Conservation (phyloP, 140 eudicot species). For the Artemisia princeps region DNA sequence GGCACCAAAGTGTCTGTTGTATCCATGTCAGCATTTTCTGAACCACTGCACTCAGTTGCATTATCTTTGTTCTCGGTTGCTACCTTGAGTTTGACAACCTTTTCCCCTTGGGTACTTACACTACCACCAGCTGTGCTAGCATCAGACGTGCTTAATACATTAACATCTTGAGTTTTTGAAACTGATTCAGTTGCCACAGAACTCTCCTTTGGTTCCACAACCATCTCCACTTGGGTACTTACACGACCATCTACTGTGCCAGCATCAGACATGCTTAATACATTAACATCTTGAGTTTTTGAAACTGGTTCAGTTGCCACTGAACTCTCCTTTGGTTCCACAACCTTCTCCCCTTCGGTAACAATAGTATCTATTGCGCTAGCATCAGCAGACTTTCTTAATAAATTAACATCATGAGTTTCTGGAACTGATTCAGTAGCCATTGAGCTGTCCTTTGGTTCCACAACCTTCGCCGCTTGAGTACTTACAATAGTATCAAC, state of each 20-base stretch:
- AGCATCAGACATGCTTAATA: slow-evolving; percentile 10
- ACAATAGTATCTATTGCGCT: slow-evolving; percentile 23
- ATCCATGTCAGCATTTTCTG: slow-evolving; percentile 22
- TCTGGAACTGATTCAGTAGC: slow-evolving; percentile 17
- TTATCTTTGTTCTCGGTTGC: slow-evolving; percentile 20
- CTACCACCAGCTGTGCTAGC: not conserved
- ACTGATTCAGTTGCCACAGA: slow-evolving; percentile 12
- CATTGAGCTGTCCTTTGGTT: slow-evolving; percentile 20
- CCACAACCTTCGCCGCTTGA: slow-evolving; percentile 20
- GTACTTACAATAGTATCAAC: slow-evolving; percentile 19
- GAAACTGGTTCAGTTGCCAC: slow-evolving; percentile 21
- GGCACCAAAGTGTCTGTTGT: not conserved
- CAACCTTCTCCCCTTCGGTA: slow-evolving; percentile 19
- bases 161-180: too few species aligned
- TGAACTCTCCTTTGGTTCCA: slow-evolving; percentile 17
- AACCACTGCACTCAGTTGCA: slow-evolving; percentile 20
- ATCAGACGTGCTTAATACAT: not conserved
- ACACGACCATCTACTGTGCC: not conserved
- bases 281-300: slow-evolving; percentile 19
- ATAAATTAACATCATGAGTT: slow-evolving; percentile 16
- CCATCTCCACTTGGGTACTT: not conserved
- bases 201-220: not conserved
- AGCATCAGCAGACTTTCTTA: slow-evolving; percentile 10
- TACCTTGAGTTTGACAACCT: not conserved
- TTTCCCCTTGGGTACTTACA: not conserved